A percentile compares a stretch with the other conserved stretches of the same genome.
phyloP scores from a whole-genome alignment of 2,329 filamentous ascomycete genomes.

The Talaromyces verruculosus region DNA sequence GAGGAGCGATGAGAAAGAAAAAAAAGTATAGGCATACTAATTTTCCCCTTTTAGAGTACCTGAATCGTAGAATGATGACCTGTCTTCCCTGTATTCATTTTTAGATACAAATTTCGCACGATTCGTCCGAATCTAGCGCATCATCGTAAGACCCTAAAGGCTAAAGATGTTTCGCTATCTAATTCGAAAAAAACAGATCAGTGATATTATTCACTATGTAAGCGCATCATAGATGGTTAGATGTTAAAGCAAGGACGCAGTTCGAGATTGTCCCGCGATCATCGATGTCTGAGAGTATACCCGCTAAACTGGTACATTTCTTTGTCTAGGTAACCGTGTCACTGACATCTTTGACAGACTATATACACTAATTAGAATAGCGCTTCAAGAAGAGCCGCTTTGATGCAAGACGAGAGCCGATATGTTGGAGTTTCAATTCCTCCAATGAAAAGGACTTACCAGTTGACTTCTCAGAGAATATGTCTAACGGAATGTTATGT shows the following conservation, averaged over 20 bases:
- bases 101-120: neutral
- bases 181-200: neutral
- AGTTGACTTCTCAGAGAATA: neutral
- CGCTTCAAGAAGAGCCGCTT: neutral
- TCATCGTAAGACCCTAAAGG: neutral
- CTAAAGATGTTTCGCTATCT: neutral
- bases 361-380: neutral
- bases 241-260: neutral
- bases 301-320: neutral
- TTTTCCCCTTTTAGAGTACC: neutral
- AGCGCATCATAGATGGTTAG: neutral
- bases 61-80: neutral
- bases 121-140: neutral
- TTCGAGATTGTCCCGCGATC: neutral
- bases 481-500: neutral
- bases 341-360: neutral
- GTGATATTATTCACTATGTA: neutral
- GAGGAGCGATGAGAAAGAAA: neutral
- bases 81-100: neutral
- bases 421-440: neutral
- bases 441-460: neutral
- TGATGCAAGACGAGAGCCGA: neutral
- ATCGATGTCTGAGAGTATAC: neutral
- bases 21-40: neutral
- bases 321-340: neutral